phyloP scores from a whole-genome alignment of 345 rosid species.

The Acer negundo region DNA sequence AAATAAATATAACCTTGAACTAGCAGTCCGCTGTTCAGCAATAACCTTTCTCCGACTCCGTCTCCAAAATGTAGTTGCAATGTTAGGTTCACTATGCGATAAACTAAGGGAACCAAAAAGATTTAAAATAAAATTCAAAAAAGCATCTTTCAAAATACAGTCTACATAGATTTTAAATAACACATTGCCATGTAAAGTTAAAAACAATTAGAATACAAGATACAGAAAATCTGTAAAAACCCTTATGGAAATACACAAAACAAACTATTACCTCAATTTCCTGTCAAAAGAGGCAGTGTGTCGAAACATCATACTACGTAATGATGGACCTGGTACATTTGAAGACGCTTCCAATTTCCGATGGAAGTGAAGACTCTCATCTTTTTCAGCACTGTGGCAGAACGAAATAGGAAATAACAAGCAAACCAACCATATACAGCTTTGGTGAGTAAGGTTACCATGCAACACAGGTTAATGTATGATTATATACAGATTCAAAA shows the following conservation, averaged over 20 bases:
- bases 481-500: conserved; percentile 6
- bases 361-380: conserved; percentile 63
- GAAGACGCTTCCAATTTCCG: conserved; percentile 68
- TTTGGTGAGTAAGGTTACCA: neutral
- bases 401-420: conserved; percentile 25
- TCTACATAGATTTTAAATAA: neutral
- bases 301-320: conserved; percentile 68
- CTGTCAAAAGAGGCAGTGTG: conserved; percentile 56
- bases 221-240: conserved; percentile 13
- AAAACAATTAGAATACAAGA: neutral
- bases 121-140: conserved; percentile 11
- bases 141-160: neutral
- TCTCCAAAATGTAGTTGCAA: conserved; percentile 82
- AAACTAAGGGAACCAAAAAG: conserved; percentile 42
- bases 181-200: conserved; percentile 9
- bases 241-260: neutral
- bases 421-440: conserved; percentile 15
- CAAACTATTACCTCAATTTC: conserved; percentile 64
- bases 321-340: conserved; percentile 63
- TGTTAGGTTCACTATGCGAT: conserved; percentile 94
- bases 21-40: conserved; percentile 92
- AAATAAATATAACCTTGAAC: conserved; percentile 74
- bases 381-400: conserved; percentile 78
- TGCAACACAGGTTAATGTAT: conserved; percentile 15
- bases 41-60: conserved; percentile 88